Conservation (phyloP, 75 land plant genomes). For the Picea glauca region DNA sequence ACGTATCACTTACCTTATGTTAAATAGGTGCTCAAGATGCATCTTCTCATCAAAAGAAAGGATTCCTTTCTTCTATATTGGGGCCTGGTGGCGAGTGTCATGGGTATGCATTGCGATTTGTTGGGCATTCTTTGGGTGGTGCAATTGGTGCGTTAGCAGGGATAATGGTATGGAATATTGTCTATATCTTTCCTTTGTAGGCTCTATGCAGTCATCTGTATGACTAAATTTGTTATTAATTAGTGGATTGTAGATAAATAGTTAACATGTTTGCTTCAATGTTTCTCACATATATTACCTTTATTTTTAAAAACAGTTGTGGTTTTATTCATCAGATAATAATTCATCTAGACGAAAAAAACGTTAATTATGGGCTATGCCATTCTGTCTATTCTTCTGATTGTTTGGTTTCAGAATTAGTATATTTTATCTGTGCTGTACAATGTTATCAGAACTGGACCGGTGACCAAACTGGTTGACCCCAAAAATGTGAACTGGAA, state of each 20-base stretch:
- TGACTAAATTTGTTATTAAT: not conserved
- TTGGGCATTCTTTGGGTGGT: constrained; percentile 97
- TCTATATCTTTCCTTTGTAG: constrained; percentile 5
- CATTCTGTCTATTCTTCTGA: too few species aligned
- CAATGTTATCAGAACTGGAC: too few species aligned
- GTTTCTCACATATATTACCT: not conserved
- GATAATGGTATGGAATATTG: constrained; percentile 49
- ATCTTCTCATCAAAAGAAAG: constrained; percentile 12
- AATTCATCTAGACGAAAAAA: too few species aligned
- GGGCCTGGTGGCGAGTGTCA: constrained; percentile 82
- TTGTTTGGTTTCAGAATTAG: too few species aligned
- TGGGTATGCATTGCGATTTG: constrained; percentile 71
- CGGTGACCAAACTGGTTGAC: too few species aligned
- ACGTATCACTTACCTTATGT: not conserved
- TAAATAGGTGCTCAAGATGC: constrained; percentile 2
- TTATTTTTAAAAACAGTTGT: too few species aligned
- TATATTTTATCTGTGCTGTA: too few species aligned
- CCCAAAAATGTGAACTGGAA: too few species aligned
- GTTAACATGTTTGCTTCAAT: too few species aligned
- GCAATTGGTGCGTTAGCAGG: constrained; percentile 81
- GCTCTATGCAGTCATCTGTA: not conserved
- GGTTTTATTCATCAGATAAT: too few species aligned
- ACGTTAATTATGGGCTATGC: too few species aligned
- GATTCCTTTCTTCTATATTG: constrained; percentile 69
- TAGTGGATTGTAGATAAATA: not conserved